Base-by-base conservation (phyloP, 495 filamentous ascomycete species). In the Xylaria palmicola region DNA sequence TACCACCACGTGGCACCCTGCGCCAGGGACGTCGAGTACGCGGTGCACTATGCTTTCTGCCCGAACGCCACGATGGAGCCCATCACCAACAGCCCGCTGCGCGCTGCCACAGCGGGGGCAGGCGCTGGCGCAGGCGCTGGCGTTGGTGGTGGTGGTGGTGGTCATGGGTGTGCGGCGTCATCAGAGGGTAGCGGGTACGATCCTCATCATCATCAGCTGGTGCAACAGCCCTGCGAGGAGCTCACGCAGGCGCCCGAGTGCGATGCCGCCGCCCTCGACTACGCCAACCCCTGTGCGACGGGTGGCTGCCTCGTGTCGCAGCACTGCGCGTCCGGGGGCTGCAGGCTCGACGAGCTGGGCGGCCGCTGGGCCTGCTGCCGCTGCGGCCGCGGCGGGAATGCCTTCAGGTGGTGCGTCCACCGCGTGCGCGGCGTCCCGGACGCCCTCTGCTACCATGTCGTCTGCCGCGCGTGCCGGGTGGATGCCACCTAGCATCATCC, bases 291-390 rank as follows among this genome's bases (percentile, higher is more conserved):
- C 8, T 78, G 78, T 58, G 73, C 73, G 15, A 61, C 75, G 4
- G 76, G 76, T 0, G 73, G 70, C 32, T 81, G 79, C 67, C 69
- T 77, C 20, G 48, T 70, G 15, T 72, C 69, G 3, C 73, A 72
- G n/a, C 65, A 77, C 45, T 81, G 78, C 62, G 66, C 63, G 20
- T 74, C 75, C 4, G 76, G 77, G 6, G 68, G 65, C 26, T 81
- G 79, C 60, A 60, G 76, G n/a, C 69, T 78, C n/a, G 69, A 71
- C 24, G 71, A 78, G 20, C 70, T 78, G 15, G 69, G 68, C 19
- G 75, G 77, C 2, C 50, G 71, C 15, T 81, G 79, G 77, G 61
- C 59, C 26, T 81, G 77, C 48, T 81, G 77, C 65, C 68, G 62
- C 32, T 81, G 78, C 44, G 59, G 64, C 4, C 70, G 78, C 1